Conservation (phyloP, 768 basidiomycete genomes). For the Amanita molliuscula region DNA sequence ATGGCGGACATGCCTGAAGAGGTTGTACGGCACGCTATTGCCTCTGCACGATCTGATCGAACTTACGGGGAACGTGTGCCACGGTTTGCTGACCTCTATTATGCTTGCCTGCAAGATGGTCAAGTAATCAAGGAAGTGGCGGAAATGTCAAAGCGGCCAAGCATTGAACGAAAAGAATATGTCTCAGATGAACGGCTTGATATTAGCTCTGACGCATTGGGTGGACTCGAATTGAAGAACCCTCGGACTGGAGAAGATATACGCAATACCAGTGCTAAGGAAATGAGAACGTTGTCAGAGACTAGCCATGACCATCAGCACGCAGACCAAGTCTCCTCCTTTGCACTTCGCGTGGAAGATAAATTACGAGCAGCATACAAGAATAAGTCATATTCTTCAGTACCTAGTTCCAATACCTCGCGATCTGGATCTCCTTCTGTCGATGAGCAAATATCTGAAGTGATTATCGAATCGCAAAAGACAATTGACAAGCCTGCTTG, state of each 20-base stretch:
- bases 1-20: conserved; percentile 17
- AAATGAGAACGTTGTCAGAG: not conserved
- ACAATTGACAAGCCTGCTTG: not conserved
- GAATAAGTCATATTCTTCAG: not conserved
- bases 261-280: not conserved
- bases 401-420: not conserved
- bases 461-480: not conserved
- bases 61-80: conserved; percentile 16
- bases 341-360: conserved; percentile 33
- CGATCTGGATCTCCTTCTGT: not conserved
- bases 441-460: not conserved
- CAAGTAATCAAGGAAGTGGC: not conserved
- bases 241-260: not conserved
- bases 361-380: conserved; percentile 20
- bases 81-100: conserved; percentile 31
- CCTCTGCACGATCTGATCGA: conserved; percentile 17
- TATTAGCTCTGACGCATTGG: not conserved
- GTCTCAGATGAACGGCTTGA: not conserved
- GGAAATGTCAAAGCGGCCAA: not conserved
- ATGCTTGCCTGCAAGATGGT: conserved; percentile 17
- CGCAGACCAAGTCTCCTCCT: conserved; percentile 19
- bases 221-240: not conserved
- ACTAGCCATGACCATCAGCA: not conserved
- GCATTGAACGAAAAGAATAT: not conserved
- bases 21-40: conserved; percentile 22